Evolutionary conservation across 2,329 filamentous ascomycete genomes (phyloP).

Genomic region (Arthroderma uncinatum): DNA sequence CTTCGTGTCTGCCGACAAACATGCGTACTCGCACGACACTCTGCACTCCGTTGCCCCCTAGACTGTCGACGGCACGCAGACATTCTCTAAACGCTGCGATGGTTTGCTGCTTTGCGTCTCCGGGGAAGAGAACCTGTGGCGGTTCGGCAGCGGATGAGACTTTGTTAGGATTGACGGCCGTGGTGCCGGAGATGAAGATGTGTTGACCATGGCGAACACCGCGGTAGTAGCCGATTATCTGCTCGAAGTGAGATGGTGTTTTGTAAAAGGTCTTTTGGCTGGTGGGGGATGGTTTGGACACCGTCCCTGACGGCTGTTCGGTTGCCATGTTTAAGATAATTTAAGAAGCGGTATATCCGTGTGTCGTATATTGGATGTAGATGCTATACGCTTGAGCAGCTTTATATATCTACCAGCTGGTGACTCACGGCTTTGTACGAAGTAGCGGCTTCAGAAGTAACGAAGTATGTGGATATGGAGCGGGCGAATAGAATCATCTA

Average conservation of each 20-base stretch:
- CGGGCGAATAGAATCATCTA: neutral
- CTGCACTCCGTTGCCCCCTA: constrained; percentile 21
- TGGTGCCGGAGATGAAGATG: constrained; percentile 32
- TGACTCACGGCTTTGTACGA: neutral
- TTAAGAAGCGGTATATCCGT: too few species aligned
- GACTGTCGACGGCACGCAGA: constrained; percentile 24
- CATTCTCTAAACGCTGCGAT: constrained; percentile 19
- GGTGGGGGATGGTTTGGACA: constrained; percentile 9
- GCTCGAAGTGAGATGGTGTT: constrained; percentile 29
- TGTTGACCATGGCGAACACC: constrained; percentile 27
- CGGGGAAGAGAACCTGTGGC: constrained; percentile 24
- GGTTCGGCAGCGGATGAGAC: constrained; percentile 18
- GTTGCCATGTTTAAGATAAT: neutral
- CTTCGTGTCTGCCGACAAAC: constrained; percentile 19
- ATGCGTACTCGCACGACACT: constrained; percentile 28
- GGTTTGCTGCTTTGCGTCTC: constrained; percentile 25
- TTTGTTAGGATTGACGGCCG: constrained; percentile 27
- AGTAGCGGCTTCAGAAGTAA: too few species aligned
- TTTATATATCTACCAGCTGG: neutral
- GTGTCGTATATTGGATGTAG: neutral
- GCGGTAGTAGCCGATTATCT: constrained; percentile 29
- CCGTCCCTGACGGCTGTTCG: constrained; percentile 4
- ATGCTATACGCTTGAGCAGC: neutral
- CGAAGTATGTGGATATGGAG: neutral
- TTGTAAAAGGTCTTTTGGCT: constrained; percentile 19